These are phyloP conservation scores for Termitomyces sp. DNA, from an alignment of 768 basidiomycete genomes.

Conservation along the genomic window DNA sequence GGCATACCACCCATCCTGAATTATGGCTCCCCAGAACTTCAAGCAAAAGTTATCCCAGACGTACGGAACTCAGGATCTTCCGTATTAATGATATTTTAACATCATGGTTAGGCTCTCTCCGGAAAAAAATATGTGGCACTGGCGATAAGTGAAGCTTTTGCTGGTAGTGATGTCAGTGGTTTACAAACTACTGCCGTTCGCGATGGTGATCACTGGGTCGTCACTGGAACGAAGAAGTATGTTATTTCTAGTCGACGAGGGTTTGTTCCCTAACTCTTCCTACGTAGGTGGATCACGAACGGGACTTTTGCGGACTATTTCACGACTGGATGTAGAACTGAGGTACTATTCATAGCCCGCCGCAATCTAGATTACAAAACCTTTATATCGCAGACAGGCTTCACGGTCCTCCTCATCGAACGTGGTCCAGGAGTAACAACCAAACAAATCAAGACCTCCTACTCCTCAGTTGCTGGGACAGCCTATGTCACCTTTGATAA, in stretches of 20 bases:
- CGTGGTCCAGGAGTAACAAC: slow-evolving; percentile 73
- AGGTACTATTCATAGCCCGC: slow-evolving; percentile 29
- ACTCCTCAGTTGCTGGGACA: slow-evolving; percentile 89
- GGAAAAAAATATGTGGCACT: slow-evolving; percentile 85
- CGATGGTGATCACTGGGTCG: slow-evolving; percentile 83
- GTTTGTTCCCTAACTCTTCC: neutral
- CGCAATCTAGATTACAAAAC: neutral
- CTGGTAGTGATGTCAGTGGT: slow-evolving; percentile 81
- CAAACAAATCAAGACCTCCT: slow-evolving; percentile 87
- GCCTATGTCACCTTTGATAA: slow-evolving; percentile 81
- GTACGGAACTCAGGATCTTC: slow-evolving; percentile 26
- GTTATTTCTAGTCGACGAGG: slow-evolving; percentile 9
- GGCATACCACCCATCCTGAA: slow-evolving; percentile 89
- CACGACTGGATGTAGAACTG: slow-evolving; percentile 71
- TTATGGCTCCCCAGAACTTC: slow-evolving; percentile 73
- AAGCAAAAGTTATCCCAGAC: slow-evolving; percentile 65
- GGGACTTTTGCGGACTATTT: slow-evolving; percentile 84
- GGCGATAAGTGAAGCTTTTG: slow-evolving; percentile 93
- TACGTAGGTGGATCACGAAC: slow-evolving; percentile 90
- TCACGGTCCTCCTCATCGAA: slow-evolving; percentile 71
- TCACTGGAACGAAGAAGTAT: slow-evolving; percentile 92
- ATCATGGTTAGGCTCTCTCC: slow-evolving; percentile 32
- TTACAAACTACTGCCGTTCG: slow-evolving; percentile 80
- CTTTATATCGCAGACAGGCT: slow-evolving; percentile 48
- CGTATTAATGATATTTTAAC: neutral